A percentile compares a stretch with the other conserved stretches of the same genome.
Evolutionary conservation across 2,329 filamentous ascomycete species (phyloP).

Genomic region (Xylariaceae sp.): DNA sequence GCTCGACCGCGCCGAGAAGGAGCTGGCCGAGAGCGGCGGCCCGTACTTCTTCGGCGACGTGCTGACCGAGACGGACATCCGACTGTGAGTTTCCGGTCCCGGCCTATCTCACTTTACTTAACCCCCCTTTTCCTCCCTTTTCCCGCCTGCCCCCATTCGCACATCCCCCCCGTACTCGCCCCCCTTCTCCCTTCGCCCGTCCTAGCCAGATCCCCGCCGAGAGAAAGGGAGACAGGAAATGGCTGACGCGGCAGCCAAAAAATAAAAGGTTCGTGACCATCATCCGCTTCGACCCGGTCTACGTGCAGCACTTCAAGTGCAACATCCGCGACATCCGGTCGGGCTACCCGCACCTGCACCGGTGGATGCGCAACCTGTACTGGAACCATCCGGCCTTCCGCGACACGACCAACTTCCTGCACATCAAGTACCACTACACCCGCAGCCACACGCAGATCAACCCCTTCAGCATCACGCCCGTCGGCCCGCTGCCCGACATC

Average conservation of each 20-base stretch:
- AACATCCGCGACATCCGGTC: conserved; percentile 78
- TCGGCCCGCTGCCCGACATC: conserved; percentile 80
- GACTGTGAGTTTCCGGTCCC: conserved; percentile 42
- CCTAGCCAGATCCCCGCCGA: not conserved
- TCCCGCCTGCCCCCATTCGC: not conserved
- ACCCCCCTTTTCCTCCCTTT: not conserved
- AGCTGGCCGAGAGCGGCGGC: conserved; percentile 44
- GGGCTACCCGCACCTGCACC: conserved; percentile 74
- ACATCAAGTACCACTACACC: conserved; percentile 78
- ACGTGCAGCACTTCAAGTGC: conserved; percentile 84
- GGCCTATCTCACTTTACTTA: not conserved
- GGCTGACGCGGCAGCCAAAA: too few species aligned
- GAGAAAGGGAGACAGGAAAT: not conserved
- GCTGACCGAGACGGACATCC: conserved; percentile 76
- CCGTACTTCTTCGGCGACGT: conserved; percentile 69
- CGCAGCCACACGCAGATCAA: conserved; percentile 59
- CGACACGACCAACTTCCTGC: conserved; percentile 82
- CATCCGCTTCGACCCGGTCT: conserved; percentile 48
- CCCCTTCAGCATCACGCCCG: conserved; percentile 66
- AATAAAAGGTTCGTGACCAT: conserved; percentile 24
- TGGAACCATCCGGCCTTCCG: conserved; percentile 74
- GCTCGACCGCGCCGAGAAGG: conserved; percentile 67
- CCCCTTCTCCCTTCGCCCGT: not conserved
- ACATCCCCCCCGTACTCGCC: too few species aligned
- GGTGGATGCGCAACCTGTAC: conserved; percentile 77